Percentiles rank a stretch among this genome's conserved stretches.
phyloP scores from a whole-genome alignment of 139 green algal species.

The Closterium sp. region DNA sequence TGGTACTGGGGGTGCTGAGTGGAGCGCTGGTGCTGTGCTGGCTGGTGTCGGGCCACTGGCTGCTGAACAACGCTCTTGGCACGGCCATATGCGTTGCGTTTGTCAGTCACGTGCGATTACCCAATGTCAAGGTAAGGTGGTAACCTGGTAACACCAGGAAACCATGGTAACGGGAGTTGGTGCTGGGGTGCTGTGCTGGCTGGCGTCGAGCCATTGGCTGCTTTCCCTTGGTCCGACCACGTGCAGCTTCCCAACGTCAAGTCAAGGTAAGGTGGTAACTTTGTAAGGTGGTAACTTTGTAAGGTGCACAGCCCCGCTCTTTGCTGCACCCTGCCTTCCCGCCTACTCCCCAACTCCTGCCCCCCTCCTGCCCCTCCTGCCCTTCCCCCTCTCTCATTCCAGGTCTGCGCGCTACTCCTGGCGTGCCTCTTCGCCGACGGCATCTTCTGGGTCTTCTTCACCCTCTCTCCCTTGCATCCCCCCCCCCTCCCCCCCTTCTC shows the following conservation, averaged over 20 bases:
- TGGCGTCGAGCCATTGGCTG: constrained; percentile 45
- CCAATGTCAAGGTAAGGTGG: constrained; percentile 32
- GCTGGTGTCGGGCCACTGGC: constrained; percentile 46
- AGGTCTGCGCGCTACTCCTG: not conserved
- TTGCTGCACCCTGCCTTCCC: no score
- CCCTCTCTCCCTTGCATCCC: not conserved
- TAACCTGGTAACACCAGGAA: not conserved
- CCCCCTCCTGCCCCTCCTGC: no score
- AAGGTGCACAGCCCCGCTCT: not conserved
- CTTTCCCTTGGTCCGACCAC: not conserved
- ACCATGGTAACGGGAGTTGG: not conserved
- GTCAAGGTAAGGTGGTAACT: constrained; percentile 5
- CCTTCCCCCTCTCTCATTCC: not conserved
- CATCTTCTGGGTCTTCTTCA: not conserved
- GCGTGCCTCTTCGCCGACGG: not conserved
- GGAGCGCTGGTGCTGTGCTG: constrained; percentile 12
- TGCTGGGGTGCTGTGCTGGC: constrained; percentile 21
- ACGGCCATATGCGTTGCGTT: constrained; percentile 47
- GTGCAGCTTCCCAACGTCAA: not conserved
- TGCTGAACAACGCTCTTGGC: constrained; percentile 51
- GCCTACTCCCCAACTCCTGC: no score
- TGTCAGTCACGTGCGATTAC: constrained; percentile 45
- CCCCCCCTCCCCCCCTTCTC: not conserved
- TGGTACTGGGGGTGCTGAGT: constrained; percentile 11
- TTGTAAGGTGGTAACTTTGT: no score